Conservation (phyloP, 2,329 filamentous ascomycete genomes). For the Calonectria ilicicola region DNA sequence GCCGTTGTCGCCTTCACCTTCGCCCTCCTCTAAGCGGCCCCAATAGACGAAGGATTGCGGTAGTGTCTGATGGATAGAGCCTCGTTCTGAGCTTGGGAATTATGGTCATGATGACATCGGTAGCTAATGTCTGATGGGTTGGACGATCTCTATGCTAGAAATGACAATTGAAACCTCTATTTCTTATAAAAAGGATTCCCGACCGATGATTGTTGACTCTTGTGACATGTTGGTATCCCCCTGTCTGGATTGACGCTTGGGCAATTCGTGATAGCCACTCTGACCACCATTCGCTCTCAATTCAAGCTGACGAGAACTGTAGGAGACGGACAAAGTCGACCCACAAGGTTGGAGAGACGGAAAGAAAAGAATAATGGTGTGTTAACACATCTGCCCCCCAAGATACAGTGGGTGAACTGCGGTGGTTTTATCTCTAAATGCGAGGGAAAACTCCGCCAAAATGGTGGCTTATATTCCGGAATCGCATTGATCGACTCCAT, state of each 20-base stretch:
- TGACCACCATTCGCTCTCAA: background rate
- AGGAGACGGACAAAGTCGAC: too few species aligned
- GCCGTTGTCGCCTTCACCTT: background rate
- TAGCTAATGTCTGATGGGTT: background rate
- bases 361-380: too few species aligned
- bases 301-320: too few species aligned
- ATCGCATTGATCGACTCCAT: background rate
- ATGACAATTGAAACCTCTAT: slow-evolving; percentile 5
- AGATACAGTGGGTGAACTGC: too few species aligned
- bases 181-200: background rate
- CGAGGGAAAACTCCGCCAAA: background rate
- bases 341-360: too few species aligned
- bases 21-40: background rate
- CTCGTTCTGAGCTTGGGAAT: background rate
- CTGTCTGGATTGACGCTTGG: background rate
- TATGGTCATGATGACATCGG: background rate
- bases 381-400: too few species aligned
- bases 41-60: background rate
- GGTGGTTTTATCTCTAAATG: too few species aligned
- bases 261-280: background rate
- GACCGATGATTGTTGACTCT: background rate
- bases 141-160: slow-evolving; percentile 6
- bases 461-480: too few species aligned
- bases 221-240: background rate
- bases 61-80: background rate